These are phyloP conservation scores for Pseudocercospora eumusae DNA, from an alignment of 2,329 filamentous ascomycete genomes.

Conservation along the genomic window DNA sequence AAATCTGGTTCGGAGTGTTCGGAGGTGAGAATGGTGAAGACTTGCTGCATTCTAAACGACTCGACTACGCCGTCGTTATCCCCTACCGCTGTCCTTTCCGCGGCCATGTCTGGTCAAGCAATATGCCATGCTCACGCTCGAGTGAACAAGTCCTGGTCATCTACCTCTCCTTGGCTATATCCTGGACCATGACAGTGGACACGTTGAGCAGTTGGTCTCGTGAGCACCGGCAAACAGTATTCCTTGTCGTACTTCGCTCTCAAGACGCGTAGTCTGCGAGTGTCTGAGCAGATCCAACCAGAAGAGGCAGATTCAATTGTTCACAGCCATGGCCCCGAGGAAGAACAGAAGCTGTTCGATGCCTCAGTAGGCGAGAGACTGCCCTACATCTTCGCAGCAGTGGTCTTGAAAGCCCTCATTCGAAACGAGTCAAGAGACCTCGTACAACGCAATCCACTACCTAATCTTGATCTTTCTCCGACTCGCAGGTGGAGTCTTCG, in stretches of 20 bases:
- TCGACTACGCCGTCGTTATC: background rate
- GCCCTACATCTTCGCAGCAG: constrained; percentile 59
- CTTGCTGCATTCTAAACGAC: background rate
- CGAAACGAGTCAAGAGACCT: constrained; percentile 60
- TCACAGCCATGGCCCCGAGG: constrained; percentile 48
- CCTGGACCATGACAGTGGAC: background rate
- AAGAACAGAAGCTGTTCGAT: constrained; percentile 50
- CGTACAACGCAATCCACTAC: constrained; percentile 59
- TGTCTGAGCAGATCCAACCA: constrained; percentile 27
- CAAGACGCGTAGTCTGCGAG: constrained; percentile 1
- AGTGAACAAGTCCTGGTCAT: background rate
- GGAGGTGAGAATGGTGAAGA: background rate
- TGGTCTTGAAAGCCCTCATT: constrained; percentile 61
- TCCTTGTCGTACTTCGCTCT: constrained; percentile 2
- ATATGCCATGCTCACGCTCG: too few species aligned
- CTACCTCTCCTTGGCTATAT: background rate
- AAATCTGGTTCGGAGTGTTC: background rate
- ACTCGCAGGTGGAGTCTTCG: constrained; percentile 59
- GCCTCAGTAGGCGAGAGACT: constrained; percentile 57
- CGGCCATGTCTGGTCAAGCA: background rate
- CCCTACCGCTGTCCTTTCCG: background rate
- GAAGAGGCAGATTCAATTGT: constrained; percentile 48
- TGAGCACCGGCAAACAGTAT: constrained; percentile 1
- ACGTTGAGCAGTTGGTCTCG: constrained; percentile 15
- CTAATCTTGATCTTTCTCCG: constrained; percentile 60